Base-by-base conservation (phyloP, 2,329 filamentous ascomycete genomes). In the Fusarium tupiense region DNA sequence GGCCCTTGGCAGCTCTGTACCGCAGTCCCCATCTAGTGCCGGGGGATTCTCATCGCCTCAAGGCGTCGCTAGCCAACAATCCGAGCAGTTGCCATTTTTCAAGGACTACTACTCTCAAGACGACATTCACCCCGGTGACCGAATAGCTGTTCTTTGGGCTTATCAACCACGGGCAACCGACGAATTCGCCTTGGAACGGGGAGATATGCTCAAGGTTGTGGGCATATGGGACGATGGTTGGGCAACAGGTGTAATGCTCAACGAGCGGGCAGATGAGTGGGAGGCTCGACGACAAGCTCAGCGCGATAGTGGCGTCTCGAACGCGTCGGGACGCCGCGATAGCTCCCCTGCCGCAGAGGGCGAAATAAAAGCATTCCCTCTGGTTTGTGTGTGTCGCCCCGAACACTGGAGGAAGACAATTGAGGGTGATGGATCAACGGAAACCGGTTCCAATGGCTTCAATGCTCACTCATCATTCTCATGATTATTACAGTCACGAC, bases 221-320 rank as follows among this genome's bases (percentile, higher is more conserved):
- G 96, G 96, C 71, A 99, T 99, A 76, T 99, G 96, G 96, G 96
- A 99, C 79, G 96, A 99, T 81, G 96, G 96, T 53, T 99, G 96
- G 96, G 96, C 96, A 17, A 99, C 96, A 3, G 96, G 96, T 78
- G 89, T 98, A 63, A 88, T 97, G 80, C 85, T 97, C 64, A 88
- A 92, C 61, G 94, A 97, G 78, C 89, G 91, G 63, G 95, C 95
- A 6, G 96, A 98, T 70, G 94, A 98, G 73, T 98, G 94, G 91
- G 94, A 97, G 77, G 88, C 89, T 49, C 89, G 92, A 73, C 90
- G 91, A 78, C 91, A 93, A 78, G 86, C 91, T 40, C 95, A 97
- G 80, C 91, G 96, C 71, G 96, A 99, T 83, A 98, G 96, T 78
- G 96, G 96, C 65, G 93, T 98, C 49, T 98, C 94, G 52, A 93